These are phyloP conservation scores for Nakazawaea wickerhamii DNA, from an alignment of 805 yeast genomes.

Conservation along the genomic window DNA sequence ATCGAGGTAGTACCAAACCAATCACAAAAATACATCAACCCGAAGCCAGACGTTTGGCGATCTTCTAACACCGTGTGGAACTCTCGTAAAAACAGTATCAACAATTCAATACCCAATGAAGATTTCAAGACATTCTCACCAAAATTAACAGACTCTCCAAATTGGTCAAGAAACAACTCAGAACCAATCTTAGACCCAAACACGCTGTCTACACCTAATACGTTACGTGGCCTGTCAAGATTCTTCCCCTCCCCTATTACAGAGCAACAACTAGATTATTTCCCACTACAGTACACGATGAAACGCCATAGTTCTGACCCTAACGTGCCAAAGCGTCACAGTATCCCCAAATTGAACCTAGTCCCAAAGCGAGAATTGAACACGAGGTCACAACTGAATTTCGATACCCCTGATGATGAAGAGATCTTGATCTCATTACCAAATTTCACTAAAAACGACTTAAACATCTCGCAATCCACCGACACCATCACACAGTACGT, in stretches of 20 bases:
- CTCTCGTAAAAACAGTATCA: slow-evolving; percentile 8
- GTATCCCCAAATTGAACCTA: not conserved
- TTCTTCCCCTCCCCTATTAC: slow-evolving; percentile 30
- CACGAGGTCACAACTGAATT: not conserved
- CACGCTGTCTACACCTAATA: slow-evolving; percentile 17
- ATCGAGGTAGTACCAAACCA: slow-evolving; percentile 8
- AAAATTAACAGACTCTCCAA: slow-evolving; percentile 6
- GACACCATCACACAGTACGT: slow-evolving; percentile 4
- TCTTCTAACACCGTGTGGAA: slow-evolving; percentile 10
- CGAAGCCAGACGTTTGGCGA: slow-evolving; percentile 7
- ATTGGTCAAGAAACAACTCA: slow-evolving; percentile 8
- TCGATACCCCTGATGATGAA: not conserved
- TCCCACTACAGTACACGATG: slow-evolving; percentile 2
- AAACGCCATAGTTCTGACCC: slow-evolving; percentile 5
- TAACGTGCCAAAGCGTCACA: slow-evolving; percentile 3
- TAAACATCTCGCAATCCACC: not conserved
- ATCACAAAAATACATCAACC: not conserved
- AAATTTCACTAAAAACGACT: not conserved
- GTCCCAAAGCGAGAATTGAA: not conserved
- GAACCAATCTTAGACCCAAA: not conserved
- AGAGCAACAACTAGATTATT: slow-evolving; percentile 19
- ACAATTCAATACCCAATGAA: not conserved
- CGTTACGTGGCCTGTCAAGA: slow-evolving; percentile 24
- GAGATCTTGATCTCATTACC: slow-evolving; percentile 6
- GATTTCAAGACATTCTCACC: slow-evolving; percentile 3